Base-by-base conservation (phyloP, 2,329 filamentous ascomycete species). In the Pseudocercospora eumusae region DNA sequence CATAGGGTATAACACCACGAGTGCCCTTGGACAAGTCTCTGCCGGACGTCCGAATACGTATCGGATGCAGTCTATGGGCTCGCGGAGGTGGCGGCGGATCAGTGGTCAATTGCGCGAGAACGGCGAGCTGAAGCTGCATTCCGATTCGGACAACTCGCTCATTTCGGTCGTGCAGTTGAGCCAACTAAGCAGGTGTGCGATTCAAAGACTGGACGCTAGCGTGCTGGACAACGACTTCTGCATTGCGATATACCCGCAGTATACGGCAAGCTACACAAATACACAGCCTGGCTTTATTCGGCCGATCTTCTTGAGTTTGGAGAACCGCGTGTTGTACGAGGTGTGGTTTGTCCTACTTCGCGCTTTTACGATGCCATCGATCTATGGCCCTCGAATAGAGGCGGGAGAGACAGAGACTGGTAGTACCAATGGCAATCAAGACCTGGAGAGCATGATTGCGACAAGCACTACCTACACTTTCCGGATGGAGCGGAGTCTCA, bases 81-180 rank as follows among this genome's bases (percentile, higher is more conserved):
- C 83, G 50, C 80, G 82, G n/a, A 84, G 88, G 10, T 98, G 95
- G 95, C 86, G 90, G 70, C 86, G 86, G 66, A 92, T 98, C 3
- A 97, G 92, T 28, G 97, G 93, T 75, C 96, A 95, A 18, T 81
- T 99, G 23, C 91, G 96, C 68, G 95, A 98, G 73, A 96, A 96
- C 70, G 95, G 95, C 61, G 91, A 96, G 73, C 88, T 99, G 73
- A 96, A 93, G 72, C 84, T 99, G 10, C 88, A 95, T 75, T 90
- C 90, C 1, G 93, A 97, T 70, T 88, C 90, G 59, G 93, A 96
- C 68, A 87, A 90, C 52, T 86, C 87, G 0, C 82, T 96, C 8
- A 82, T 98, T 15, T 90, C 90, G 27, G 86, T 92, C 52, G 89
- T 98, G 57, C 92, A 96, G 70, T 82, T 99, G 4, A 91, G 92